Evolutionary conservation across 805 yeast species (phyloP).

Genomic region (Diddensiella santjacobensis): DNA sequence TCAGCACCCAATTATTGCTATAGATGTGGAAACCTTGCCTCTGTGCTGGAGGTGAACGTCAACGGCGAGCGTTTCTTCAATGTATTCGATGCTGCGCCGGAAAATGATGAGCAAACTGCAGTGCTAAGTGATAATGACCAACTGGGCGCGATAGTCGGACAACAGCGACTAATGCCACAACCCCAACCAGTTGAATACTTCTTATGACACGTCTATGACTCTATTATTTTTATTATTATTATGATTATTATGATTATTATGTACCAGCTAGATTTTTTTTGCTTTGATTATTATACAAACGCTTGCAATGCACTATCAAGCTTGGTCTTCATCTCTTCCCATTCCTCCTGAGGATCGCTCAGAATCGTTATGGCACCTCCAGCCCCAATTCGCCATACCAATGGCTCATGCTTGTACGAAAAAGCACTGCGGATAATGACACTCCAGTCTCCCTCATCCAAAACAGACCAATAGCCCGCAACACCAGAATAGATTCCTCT

Average conservation of each 20-base stretch:
- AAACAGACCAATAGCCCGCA: constrained; percentile 89
- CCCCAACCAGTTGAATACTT: constrained; percentile 51
- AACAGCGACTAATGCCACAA: constrained; percentile 21
- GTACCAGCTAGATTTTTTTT: background rate
- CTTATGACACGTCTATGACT: constrained; percentile 29
- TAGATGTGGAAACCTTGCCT: constrained; percentile 94
- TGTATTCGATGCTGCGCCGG: constrained; percentile 97
- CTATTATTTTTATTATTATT: background rate
- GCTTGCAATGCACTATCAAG: constrained; percentile 76
- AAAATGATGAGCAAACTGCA: constrained; percentile 58
- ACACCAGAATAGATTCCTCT: constrained; percentile 94
- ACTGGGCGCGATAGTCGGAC: constrained; percentile 11
- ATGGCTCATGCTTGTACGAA: constrained; percentile 51
- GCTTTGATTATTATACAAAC: constrained; percentile 36
- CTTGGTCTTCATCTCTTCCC: constrained; percentile 87
- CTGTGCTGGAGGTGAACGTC: constrained; percentile 83
- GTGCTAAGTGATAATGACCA: constrained; percentile 26
- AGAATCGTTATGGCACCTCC: constrained; percentile 97
- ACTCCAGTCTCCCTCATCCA: constrained; percentile 91
- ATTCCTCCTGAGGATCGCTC: constrained; percentile 78
- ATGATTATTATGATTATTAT: background rate
- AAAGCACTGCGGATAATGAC: constrained; percentile 86
- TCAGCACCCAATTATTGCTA: constrained; percentile 98
- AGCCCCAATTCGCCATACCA: constrained; percentile 83
- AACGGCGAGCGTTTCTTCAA: constrained; percentile 72